Evolutionary conservation across 305 asterid species (phyloP).

Genomic region (Rubia occidens): DNA sequence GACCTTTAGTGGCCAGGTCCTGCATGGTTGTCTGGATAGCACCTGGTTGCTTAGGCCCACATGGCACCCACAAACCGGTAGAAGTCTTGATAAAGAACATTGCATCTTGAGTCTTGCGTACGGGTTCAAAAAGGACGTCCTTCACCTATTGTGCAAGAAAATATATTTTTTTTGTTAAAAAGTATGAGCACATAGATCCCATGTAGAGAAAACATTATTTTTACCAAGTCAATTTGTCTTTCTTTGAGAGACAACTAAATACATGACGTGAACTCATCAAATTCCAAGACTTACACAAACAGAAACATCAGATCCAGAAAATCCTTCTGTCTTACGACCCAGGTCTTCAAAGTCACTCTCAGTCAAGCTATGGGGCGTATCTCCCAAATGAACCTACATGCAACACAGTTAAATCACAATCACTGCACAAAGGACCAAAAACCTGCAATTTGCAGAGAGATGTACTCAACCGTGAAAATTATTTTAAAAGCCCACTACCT

Average conservation of each 20-base stretch:
- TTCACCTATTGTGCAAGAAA: constrained; percentile 45
- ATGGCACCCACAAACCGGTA: constrained; percentile 65
- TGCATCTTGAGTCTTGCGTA: constrained; percentile 94
- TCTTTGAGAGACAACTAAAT: background rate
- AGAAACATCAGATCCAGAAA: constrained; percentile 89
- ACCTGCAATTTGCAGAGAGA: background rate
- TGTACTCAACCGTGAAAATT: constrained; percentile 13
- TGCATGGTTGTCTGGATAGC: constrained; percentile 79
- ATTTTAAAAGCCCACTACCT: constrained; percentile 34
- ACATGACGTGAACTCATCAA: background rate
- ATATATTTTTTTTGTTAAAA: background rate
- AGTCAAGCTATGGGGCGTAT: constrained; percentile 79
- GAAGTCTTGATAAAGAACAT: constrained; percentile 59
- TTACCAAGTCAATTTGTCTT: background rate
- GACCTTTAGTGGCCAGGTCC: constrained; percentile 79
- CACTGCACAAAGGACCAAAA: constrained; percentile 13
- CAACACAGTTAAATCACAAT: constrained; percentile 5
- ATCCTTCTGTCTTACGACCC: constrained; percentile 86
- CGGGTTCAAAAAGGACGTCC: constrained; percentile 93
- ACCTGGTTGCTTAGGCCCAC: constrained; percentile 82
- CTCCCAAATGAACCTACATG: constrained; percentile 91
- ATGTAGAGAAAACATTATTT: background rate
- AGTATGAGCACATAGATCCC: background rate
- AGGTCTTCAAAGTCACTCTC: constrained; percentile 78
- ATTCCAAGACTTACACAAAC: constrained; percentile 69